Conservation (phyloP, 768 basidiomycete genomes). For the Naganishia vaughanmartiniae region DNA sequence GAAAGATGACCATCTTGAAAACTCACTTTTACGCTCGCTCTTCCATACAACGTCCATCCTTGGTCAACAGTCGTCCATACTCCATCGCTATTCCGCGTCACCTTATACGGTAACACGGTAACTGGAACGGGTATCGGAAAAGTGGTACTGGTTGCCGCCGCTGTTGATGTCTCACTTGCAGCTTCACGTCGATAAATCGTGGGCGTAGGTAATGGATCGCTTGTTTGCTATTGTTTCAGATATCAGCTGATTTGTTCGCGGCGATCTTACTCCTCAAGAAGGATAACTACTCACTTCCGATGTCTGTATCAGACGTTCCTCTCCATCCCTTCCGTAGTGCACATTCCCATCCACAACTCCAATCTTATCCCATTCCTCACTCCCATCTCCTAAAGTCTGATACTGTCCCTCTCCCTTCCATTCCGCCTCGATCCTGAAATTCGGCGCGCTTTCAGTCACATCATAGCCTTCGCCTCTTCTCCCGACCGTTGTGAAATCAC, state of each 20-base stretch:
- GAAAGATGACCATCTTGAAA: background rate
- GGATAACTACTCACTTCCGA: constrained; percentile 1
- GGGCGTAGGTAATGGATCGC: background rate
- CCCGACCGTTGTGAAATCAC: background rate
- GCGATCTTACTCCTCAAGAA: background rate
- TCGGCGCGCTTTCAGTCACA: background rate
- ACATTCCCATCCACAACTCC: background rate
- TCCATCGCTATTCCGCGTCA: constrained; percentile 37
- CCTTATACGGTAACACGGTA: constrained; percentile 36
- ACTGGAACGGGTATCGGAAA: constrained; percentile 23
- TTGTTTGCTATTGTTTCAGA: background rate
- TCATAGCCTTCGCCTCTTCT: background rate
- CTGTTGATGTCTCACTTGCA: constrained; percentile 11
- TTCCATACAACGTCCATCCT: constrained; percentile 41
- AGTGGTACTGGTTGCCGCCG: constrained; percentile 1
- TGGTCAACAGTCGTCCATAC: constrained; percentile 31
- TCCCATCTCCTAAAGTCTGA: background rate
- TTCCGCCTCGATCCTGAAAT: background rate
- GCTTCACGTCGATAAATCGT: background rate
- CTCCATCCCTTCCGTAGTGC: background rate
- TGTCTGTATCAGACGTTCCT: background rate
- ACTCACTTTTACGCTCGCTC: constrained; percentile 35
- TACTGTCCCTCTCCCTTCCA: background rate
- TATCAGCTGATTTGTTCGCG: too few species aligned
- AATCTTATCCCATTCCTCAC: background rate